Percentiles rank a stretch among this genome's conserved stretches.
phyloP scores from a whole-genome alignment of 1,284 basidiomycete species.

The Ceratobasidium sp. region DNA sequence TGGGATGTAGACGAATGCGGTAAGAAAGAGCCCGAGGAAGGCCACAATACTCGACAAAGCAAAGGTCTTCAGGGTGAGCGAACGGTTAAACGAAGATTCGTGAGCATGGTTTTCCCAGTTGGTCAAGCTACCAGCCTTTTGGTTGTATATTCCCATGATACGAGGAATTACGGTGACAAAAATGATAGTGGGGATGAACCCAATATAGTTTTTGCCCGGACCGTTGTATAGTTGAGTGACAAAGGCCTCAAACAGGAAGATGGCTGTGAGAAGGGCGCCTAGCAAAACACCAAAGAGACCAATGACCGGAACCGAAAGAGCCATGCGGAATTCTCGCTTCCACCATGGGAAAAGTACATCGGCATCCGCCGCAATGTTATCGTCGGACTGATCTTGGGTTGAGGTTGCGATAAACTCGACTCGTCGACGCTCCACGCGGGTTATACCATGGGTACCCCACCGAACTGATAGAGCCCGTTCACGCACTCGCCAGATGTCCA shows the following conservation, averaged over 20 bases:
- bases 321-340: conserved; percentile 74
- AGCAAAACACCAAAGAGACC: conserved; percentile 74
- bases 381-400: conserved; percentile 47
- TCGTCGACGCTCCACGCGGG: conserved; percentile 76
- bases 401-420: conserved; percentile 60
- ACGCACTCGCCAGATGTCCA: conserved; percentile 86
- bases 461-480: conserved; percentile 79
- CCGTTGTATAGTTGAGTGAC: conserved; percentile 85
- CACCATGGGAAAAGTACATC: conserved; percentile 64
- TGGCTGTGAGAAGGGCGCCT: conserved; percentile 70
- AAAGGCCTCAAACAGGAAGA: conserved; percentile 88
- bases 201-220: conserved; percentile 74
- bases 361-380: conserved; percentile 45
- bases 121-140: conserved; percentile 73
- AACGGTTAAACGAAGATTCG: conserved; percentile 74
- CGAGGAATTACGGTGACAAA: conserved; percentile 84
- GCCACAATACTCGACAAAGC: conserved; percentile 86
- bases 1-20: conserved; percentile 89
- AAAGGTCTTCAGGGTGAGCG: conserved; percentile 91
- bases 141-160: conserved; percentile 78
- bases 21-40: conserved; percentile 82
- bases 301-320: conserved; percentile 80
- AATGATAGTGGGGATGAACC: conserved; percentile 81
- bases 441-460: conserved; percentile 78
- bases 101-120: conserved; percentile 91